A percentile compares a stretch with the other conserved stretches of the same genome.
Conservation (phyloP, 257 asterid species). For the Cinchona pubescens region DNA sequence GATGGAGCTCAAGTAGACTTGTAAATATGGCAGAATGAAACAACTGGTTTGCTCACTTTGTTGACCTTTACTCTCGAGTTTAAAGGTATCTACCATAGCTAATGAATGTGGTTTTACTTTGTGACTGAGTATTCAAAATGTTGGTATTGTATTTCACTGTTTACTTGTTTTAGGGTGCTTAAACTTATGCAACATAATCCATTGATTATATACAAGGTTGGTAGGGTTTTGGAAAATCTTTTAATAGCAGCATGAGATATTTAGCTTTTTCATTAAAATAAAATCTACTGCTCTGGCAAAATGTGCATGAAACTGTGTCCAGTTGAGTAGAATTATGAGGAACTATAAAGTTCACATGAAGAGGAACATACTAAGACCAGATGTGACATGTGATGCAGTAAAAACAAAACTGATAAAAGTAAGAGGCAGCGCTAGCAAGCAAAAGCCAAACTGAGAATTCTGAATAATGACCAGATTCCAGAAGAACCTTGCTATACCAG, state of each 20-base stretch:
- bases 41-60: conserved; percentile 1
- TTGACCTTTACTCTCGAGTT: background rate
- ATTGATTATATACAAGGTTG: background rate
- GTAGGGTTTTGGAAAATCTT: background rate
- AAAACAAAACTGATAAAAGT: conserved; percentile 1
- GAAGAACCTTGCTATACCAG: background rate
- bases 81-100: background rate
- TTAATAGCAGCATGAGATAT: background rate
- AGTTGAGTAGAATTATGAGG: background rate
- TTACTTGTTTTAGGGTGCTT: background rate
- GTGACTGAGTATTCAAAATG: background rate
- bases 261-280: no score
- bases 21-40: conserved; percentile 17
- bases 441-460: background rate
- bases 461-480: conserved; percentile 1
- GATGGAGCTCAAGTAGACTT: conserved; percentile 11
- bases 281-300: background rate
- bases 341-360: background rate
- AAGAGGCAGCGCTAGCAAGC: conserved; percentile 9
- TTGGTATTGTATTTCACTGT: background rate
- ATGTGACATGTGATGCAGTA: conserved; percentile 7
- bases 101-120: background rate
- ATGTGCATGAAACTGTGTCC: background rate
- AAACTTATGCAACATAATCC: background rate
- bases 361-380: conserved; percentile 1